Evolutionary conservation across 495 filamentous ascomycete species (phyloP), one percentile per base, ranked within the genome.

Genomic region (Penicillium pancosmium): DNA sequence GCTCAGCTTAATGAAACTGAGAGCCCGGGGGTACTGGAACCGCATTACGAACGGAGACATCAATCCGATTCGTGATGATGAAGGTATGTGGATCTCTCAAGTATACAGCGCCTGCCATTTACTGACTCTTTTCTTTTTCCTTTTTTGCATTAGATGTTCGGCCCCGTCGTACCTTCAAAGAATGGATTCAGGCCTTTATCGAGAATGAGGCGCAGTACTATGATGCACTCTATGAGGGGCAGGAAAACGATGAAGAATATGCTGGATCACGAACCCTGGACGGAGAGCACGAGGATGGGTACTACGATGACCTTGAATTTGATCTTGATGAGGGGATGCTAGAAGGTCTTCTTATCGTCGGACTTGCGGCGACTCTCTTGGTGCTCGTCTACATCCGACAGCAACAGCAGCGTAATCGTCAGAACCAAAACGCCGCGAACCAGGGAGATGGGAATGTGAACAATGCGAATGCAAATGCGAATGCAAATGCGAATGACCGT

Each of bases 1-100:
- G 27, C 76, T 99, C 19, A 91, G 91, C 59, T 74, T 99, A 47
- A 77, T 95, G 52, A 98, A 98, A 73, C 76, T 99, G 54, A 80
- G 93, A 13, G 76, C 86, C 31, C 85, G 92, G 56, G 93, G 91
- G 67, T 91, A 87, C 57, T 99, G 94, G 94, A 98, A 99, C 60
- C 91, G 87, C 0, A 78, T 98, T 56, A 97, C 91, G 0, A 82
- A 92, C 66, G 94, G 94, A 16, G 83, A 88, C 44, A 83, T 98
- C 62, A 96, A 98, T 61, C 88, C 87, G 7, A 97, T 99, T 53
- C 89, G 87, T 54, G 88, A 94, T 46, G 93, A 96, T 38, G 87
- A 90, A 68, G 82, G 93, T 96, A 82, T 74, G 85, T 56, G 16
- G 43, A 47, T 13, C 13, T 13, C 12, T 12, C 15, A 21, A 23